Base-by-base conservation (phyloP, 202 grass and related monocot species). In the Schoenoplectus tabernaemontani region DNA sequence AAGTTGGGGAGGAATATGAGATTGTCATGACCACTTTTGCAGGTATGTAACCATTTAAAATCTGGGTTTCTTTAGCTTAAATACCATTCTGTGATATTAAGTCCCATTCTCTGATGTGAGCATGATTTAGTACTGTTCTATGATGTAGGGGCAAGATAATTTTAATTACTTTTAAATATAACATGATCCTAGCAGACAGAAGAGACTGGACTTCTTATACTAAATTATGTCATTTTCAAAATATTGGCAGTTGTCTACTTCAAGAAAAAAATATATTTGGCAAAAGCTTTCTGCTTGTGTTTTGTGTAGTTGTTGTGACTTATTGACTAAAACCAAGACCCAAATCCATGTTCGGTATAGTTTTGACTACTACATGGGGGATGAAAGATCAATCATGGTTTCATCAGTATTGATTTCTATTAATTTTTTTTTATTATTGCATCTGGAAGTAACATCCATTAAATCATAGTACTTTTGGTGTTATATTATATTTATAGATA, bases 11-110 rank as follows among this genome's bases (percentile, higher is more conserved):
- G 83, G 87, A 90, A 66, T 97, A 97, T 76, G 95, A 97, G 83
- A 80, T 92, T 12, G 84, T 97, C 38, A 82, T 92, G 62, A 97
- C 95, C 67, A 97, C 84, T 53, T 97, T 97, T 78, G 95, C 95
- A 72, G 95, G 95, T 97, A 75, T 26, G 69, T 74, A 33, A 4
- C 28, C n/a, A n/a, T 23, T 23, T 69, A 7, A 30, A 53, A 44
- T 53, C n/a, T 53, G 7, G 34, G 38, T 36, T 7, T 53, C 7
- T n/a, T 5, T 69, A 43, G 13, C 12, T 57, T 51, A 57, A 26
- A 47, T 28, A 61, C 64, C 37, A 16, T 76, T 11, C 9, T 36
- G 33, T 72, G 15, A 41, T 71, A n/a, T n/a, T n/a, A n/a, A n/a
- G n/a, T n/a, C 43, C 20, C 24, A 23, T 86, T 80, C 44, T n/a